Conservation (phyloP, 768 basidiomycete species). For the Lentinula lateritia region DNA sequence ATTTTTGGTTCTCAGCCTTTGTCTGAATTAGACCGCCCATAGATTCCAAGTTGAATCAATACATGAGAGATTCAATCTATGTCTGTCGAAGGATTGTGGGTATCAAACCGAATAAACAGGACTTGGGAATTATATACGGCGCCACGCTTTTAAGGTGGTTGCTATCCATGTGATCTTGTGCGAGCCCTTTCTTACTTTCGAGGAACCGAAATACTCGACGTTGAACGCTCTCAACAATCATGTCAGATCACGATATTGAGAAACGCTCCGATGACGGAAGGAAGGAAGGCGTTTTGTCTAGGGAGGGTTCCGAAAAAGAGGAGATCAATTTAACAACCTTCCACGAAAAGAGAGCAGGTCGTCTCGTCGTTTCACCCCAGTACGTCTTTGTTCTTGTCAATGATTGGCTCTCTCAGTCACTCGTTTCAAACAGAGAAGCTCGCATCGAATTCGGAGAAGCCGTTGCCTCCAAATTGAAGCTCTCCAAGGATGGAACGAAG, state of each 20-base stretch:
- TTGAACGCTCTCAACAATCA: not conserved
- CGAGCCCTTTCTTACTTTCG: not conserved
- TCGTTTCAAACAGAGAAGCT: constrained; percentile 43
- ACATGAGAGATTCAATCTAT: not conserved
- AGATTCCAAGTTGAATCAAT: not conserved
- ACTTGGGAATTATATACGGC: not conserved
- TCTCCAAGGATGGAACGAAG: constrained; percentile 48
- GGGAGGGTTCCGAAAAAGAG: not conserved
- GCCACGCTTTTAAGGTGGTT: not conserved
- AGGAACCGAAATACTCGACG: not conserved
- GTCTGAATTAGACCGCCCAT: not conserved
- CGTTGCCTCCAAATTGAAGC: constrained; percentile 50
- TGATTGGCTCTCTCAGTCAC: not conserved
- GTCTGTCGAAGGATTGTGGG: not conserved
- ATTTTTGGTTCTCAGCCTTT: not conserved
- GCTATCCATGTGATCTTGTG: not conserved
- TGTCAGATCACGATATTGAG: not conserved
- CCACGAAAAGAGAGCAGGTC: constrained; percentile 45
- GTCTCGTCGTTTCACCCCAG: constrained; percentile 59
- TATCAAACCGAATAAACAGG: not conserved
- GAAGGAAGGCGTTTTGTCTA: not conserved
- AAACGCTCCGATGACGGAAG: not conserved
- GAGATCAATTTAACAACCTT: constrained; percentile 12
- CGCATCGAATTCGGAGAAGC: constrained; percentile 53
- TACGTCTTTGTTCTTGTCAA: constrained; percentile 12